A percentile compares a stretch with the other conserved stretches of the same genome.
These are phyloP conservation scores for Fusarium fujikuroi DNA, from an alignment of 2,329 filamentous ascomycete genomes.

Conservation along the genomic window DNA sequence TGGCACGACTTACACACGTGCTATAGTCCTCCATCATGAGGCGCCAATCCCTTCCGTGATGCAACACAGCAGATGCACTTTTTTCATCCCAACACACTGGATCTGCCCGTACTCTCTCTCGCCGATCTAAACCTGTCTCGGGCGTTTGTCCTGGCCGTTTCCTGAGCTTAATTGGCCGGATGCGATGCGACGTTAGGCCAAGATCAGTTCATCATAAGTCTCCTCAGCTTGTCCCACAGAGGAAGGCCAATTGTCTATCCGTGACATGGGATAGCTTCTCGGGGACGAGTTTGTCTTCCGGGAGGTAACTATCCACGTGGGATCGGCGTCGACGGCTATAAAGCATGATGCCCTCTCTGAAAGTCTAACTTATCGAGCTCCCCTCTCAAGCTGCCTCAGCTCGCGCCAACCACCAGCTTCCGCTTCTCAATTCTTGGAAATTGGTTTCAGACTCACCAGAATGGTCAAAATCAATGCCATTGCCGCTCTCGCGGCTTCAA, in stretches of 20 bases:
- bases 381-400: slow-evolving; percentile 30
- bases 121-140: slow-evolving; percentile 36
- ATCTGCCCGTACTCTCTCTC: slow-evolving; percentile 26
- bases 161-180: slow-evolving; percentile 31
- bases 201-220: slow-evolving; percentile 30
- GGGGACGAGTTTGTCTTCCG: slow-evolving; percentile 27
- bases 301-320: slow-evolving; percentile 35
- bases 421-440: neutral
- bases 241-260: slow-evolving; percentile 34
- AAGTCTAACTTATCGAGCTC: slow-evolving; percentile 9
- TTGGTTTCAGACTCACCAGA: slow-evolving; percentile 16
- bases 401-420: slow-evolving; percentile 16
- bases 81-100: slow-evolving; percentile 35
- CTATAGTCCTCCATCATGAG: slow-evolving; percentile 34
- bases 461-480: slow-evolving; percentile 53
- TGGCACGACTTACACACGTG: slow-evolving; percentile 38
- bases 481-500: slow-evolving; percentile 49
- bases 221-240: slow-evolving; percentile 37
- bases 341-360: slow-evolving; percentile 34
- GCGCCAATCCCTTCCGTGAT: slow-evolving; percentile 28
- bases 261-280: slow-evolving; percentile 22
- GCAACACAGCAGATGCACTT: slow-evolving; percentile 21
- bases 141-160: slow-evolving; percentile 19
- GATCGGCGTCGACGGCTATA: slow-evolving; percentile 34
- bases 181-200: slow-evolving; percentile 22